phyloP scores from a whole-genome alignment of 208 protist genomes.

The Acanthamoeba castellanii region DNA sequence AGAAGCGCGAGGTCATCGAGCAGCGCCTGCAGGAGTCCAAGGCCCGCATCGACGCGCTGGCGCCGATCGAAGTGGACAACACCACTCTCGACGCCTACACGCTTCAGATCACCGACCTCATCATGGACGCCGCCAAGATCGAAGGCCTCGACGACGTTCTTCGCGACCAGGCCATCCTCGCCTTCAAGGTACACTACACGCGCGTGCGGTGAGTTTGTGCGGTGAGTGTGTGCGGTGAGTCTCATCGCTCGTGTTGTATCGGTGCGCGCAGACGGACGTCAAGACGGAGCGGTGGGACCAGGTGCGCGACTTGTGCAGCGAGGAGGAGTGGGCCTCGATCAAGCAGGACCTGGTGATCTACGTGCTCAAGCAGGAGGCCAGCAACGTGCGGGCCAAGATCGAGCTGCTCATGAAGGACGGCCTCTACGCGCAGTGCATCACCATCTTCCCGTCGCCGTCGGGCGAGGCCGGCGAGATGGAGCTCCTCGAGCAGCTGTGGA shows the following conservation, averaged over 20 bases:
- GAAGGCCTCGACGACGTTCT: conserved; percentile 70
- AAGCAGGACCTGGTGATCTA: conserved; percentile 80
- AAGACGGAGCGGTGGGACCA: conserved; percentile 75
- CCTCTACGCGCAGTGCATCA: conserved; percentile 71
- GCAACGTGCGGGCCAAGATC: conserved; percentile 36
- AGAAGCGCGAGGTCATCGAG: conserved; percentile 27
- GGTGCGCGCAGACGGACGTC: background rate
- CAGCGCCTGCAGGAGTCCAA: background rate
- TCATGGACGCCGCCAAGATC: conserved; percentile 77
- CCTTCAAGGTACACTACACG: conserved; percentile 60
- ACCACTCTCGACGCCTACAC: background rate
- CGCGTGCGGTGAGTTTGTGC: background rate
- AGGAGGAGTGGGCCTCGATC: conserved; percentile 76
- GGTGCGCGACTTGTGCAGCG: conserved; percentile 72
- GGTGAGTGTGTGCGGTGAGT: no score
- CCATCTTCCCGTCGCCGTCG: conserved; percentile 79
- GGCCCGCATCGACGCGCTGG: background rate
- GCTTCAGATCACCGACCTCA: conserved; percentile 72
- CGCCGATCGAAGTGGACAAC: conserved; percentile 22
- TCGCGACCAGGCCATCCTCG: conserved; percentile 77
- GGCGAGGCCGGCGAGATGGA: conserved; percentile 19
- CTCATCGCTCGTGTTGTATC: background rate
- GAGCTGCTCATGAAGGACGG: conserved; percentile 78
- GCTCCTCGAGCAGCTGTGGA: conserved; percentile 66
- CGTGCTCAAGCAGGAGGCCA: conserved; percentile 70